Evolutionary conservation across 345 rosid species (phyloP).

Genomic region (Conringia planisiliqua): DNA sequence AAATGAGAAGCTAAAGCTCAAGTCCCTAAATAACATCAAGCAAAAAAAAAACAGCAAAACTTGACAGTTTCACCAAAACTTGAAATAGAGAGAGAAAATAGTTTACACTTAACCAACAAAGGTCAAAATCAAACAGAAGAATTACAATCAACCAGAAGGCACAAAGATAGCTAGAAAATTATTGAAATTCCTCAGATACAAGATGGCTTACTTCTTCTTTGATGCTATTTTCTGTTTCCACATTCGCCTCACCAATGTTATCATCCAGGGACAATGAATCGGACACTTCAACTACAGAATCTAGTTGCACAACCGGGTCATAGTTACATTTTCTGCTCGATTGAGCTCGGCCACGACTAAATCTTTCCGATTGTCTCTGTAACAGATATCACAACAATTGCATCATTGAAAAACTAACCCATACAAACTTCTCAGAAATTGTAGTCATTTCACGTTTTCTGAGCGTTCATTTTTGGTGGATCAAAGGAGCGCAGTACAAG

Average conservation of each 20-base stretch:
- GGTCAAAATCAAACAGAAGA: neutral
- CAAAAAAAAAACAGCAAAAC: neutral
- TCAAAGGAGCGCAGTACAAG: neutral
- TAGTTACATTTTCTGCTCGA: constrained; percentile 57
- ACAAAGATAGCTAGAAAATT: constrained; percentile 40
- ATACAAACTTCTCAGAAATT: constrained; percentile 9
- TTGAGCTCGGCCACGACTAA: constrained; percentile 57
- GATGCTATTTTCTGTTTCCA: constrained; percentile 67
- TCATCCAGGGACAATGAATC: constrained; percentile 55
- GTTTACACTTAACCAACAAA: neutral
- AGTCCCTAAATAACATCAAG: constrained; percentile 5
- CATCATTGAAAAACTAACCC: neutral
- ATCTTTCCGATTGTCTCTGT: constrained; percentile 82
- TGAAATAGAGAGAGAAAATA: constrained; percentile 18
- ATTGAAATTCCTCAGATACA: constrained; percentile 41
- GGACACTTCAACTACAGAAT: constrained; percentile 60
- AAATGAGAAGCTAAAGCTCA: neutral
- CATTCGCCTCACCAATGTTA: constrained; percentile 68
- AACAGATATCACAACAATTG: constrained; percentile 15
- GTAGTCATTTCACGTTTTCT: neutral
- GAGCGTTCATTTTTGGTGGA: neutral
- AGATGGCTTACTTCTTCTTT: constrained; percentile 79
- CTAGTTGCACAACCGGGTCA: constrained; percentile 48
- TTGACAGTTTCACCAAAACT: neutral
- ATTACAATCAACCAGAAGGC: constrained; percentile 19